A percentile compares a stretch with the other conserved stretches of the same genome.
Conservation (phyloP, 805 yeast genomes). For the Starmera pachycereana region DNA sequence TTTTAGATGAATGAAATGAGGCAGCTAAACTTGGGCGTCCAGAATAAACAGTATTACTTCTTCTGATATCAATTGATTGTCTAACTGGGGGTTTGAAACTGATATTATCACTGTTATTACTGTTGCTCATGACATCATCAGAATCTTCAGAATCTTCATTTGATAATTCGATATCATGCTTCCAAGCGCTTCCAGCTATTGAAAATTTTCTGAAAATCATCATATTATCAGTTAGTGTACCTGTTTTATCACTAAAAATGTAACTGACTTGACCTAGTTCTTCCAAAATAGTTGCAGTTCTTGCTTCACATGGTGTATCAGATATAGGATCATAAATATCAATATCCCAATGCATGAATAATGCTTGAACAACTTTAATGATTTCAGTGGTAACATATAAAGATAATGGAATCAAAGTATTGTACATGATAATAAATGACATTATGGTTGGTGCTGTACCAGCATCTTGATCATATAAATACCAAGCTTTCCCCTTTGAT, state of each 20-base stretch:
- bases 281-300: constrained; percentile 91
- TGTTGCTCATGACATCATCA: constrained; percentile 3
- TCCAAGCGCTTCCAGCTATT: constrained; percentile 83
- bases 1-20: constrained; percentile 12
- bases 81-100: constrained; percentile 8
- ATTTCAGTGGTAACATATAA: constrained; percentile 95
- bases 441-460: constrained; percentile 84
- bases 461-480: constrained; percentile 58
- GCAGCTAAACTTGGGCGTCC: constrained; percentile 56
- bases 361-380: constrained; percentile 78
- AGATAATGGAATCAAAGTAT: constrained; percentile 90
- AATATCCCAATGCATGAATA: constrained; percentile 77
- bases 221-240: constrained; percentile 88
- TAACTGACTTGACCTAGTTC: constrained; percentile 96
- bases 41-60: constrained; percentile 27
- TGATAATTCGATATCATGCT: constrained; percentile 52
- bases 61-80: constrained; percentile 30
- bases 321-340: constrained; percentile 86
- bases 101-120: background rate
- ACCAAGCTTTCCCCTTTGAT: constrained; percentile 51
- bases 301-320: constrained; percentile 88
- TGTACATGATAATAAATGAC: constrained; percentile 96
- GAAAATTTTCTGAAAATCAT: constrained; percentile 89
- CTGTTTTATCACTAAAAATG: constrained; percentile 93
- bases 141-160: background rate